Evolutionary conservation across 441 rosid genomes (phyloP), one percentile per base, ranked within the genome.

Genomic region (Brassica balearica): DNA sequence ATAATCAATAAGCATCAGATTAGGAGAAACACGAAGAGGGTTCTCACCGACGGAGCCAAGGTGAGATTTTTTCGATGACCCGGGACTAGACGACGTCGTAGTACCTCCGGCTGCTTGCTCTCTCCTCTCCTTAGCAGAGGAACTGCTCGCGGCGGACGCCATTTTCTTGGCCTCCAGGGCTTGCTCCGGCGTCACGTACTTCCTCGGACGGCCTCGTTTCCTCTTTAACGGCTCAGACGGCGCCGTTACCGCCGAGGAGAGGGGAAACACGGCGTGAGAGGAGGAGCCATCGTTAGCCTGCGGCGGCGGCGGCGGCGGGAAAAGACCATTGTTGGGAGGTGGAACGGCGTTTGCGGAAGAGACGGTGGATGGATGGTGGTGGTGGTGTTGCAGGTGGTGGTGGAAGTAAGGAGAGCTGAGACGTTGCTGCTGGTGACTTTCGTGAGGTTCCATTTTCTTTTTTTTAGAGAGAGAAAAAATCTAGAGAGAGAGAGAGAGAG

Each of bases 111-210:
- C 77, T 2, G 80, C 84, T 14, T 79, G 87, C 48, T 84, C 85
- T 51, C 85, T 76, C 81, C 81, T 85, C 72, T 81, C 85, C 77
- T 85, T 86, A n/a, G 85, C 80, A 8, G 82, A 71, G 0, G 80
- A 82, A 25, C 82, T 76, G 65, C 76, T 78, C 2, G 86, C 82
- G 38, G 90, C 82, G 59, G 91, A 84, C 25, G 93, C 92, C 80
- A 87, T 85, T 76, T 87, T 92, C 88, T 87, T 93, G 9, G 97
- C 97, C 6, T 93, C 96, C 75, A 90, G 72, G 72, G 95, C 98
- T 77, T 88, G 93, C 75, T 91, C 97, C 14, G 92, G 91, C 6
- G 98, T 93, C 34, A 86, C 93, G 71, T 93, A 93, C 94, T 92
- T 95, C 77, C 97, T 84, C 27, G 90, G 99, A 65, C 89, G 79